Percentiles rank a stretch among this genome's conserved stretches.
phyloP scores from a whole-genome alignment of 148 eudicot species.

The Fagopyrum tataricum region DNA sequence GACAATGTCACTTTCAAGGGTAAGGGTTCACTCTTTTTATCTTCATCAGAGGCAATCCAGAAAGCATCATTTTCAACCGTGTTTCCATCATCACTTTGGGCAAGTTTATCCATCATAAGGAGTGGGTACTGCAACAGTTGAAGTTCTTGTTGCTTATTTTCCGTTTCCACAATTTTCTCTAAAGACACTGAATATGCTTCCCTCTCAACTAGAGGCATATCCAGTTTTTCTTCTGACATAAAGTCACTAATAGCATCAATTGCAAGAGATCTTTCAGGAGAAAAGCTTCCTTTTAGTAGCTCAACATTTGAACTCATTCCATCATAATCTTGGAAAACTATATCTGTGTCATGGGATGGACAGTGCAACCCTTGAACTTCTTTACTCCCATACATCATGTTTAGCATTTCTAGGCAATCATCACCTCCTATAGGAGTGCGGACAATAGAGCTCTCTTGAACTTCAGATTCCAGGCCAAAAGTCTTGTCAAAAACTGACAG shows the following conservation, averaged over 20 bases:
- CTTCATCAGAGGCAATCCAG: conserved; percentile 12
- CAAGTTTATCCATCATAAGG: conserved; percentile 1
- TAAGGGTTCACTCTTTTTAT: conserved; percentile 10
- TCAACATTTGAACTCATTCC: conserved; percentile 5
- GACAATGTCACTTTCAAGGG: conserved; percentile 13
- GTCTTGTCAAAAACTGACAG: conserved; percentile 14
- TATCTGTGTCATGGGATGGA: neutral
- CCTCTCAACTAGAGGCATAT: neutral
- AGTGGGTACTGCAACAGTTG: conserved; percentile 9
- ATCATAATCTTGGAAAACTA: neutral
- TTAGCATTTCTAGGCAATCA: neutral
- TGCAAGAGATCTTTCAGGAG: neutral
- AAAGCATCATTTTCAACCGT: conserved; percentile 11
- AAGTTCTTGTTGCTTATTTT: conserved; percentile 13
- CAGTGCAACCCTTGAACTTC: conserved; percentile 9
- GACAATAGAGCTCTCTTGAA: neutral
- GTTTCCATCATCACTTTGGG: conserved; percentile 8
- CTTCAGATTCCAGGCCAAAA: conserved; percentile 12
- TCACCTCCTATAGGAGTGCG: neutral
- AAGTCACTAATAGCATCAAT: neutral
- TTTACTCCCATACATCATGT: neutral
- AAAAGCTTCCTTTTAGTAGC: neutral
- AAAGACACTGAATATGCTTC: neutral
- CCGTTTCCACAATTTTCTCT: conserved; percentile 13
- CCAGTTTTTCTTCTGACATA: neutral